Conservation (phyloP, 768 basidiomycete genomes). For the Macrocybe gigantea region DNA sequence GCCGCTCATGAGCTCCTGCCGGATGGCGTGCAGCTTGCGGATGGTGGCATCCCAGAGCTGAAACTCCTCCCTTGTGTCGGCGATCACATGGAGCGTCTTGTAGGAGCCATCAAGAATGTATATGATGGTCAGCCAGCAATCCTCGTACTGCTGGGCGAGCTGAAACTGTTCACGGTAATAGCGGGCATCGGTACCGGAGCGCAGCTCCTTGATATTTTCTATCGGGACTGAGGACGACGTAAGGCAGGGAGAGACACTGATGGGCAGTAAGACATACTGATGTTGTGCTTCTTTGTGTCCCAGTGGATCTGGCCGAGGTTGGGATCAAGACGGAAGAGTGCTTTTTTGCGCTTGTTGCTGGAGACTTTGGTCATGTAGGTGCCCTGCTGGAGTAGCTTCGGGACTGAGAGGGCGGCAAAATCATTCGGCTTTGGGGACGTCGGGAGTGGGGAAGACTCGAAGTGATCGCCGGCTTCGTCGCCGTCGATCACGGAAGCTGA, state of each 20-base stretch:
- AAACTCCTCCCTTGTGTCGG: constrained; percentile 44
- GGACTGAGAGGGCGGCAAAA: constrained; percentile 31
- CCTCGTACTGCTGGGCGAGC: constrained; percentile 55
- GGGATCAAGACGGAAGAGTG: constrained; percentile 63
- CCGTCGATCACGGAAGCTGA: too few species aligned
- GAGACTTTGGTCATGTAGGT: constrained; percentile 78
- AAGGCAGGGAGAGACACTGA: constrained; percentile 16
- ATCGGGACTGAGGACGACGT: constrained; percentile 55
- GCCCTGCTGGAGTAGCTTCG: constrained; percentile 50
- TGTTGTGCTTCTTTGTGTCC: constrained; percentile 61
- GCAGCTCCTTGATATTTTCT: constrained; percentile 83
- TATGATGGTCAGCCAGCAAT: constrained; percentile 80
- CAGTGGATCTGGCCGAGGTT: constrained; percentile 76
- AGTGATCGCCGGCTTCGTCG: too few species aligned
- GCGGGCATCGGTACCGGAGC: constrained; percentile 65
- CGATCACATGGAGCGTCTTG: constrained; percentile 81
- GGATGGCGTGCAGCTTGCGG: constrained; percentile 54
- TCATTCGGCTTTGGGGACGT: too few species aligned
- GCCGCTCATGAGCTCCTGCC: constrained; percentile 67
- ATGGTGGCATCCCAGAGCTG: constrained; percentile 58
- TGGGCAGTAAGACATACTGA: constrained; percentile 49
- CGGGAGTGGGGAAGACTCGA: too few species aligned
- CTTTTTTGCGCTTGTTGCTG: constrained; percentile 63
- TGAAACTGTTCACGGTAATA: constrained; percentile 70
- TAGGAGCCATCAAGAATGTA: constrained; percentile 71